Evolutionary conservation across 129 eudicot species (phyloP).

Genomic region (Chrysanthemum makinoi): DNA sequence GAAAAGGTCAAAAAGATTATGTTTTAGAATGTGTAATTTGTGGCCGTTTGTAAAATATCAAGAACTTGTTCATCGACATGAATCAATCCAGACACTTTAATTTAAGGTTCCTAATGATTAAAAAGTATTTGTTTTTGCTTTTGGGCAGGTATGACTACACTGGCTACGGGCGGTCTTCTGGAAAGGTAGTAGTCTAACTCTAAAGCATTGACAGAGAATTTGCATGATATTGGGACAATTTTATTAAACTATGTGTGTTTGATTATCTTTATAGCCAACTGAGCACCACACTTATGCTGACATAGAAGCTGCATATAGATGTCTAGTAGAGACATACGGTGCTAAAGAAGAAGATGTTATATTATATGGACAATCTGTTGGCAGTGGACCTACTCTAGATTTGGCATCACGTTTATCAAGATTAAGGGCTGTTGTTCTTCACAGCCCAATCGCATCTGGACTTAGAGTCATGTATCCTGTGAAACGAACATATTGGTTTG

Average conservation of each 20-base stretch:
- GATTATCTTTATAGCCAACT: constrained; percentile 52
- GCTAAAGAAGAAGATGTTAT: constrained; percentile 80
- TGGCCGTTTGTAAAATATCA: no score
- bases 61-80: no score
- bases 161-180: constrained; percentile 88
- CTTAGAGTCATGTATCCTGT: constrained; percentile 99
- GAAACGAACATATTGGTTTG: constrained; percentile 91
- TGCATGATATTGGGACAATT: constrained; percentile 5
- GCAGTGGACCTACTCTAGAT: constrained; percentile 94
- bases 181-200: constrained; percentile 53
- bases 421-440: constrained; percentile 93
- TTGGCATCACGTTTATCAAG: constrained; percentile 73
- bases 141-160: constrained; percentile 81
- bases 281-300: constrained; percentile 93
- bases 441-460: constrained; percentile 90
- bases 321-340: constrained; percentile 71
- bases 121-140: constrained; percentile 26
- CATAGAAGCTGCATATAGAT: constrained; percentile 86
- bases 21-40: not conserved
- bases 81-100: no score
- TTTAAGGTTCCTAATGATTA: no score
- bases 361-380: constrained; percentile 92
- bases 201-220: not conserved
- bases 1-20: not conserved
- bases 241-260: constrained; percentile 8